A percentile compares a stretch with the other conserved stretches of the same genome.
Conservation (phyloP, 2,329 filamentous ascomycete species). For the Aspergillus pseudoglaucus region DNA sequence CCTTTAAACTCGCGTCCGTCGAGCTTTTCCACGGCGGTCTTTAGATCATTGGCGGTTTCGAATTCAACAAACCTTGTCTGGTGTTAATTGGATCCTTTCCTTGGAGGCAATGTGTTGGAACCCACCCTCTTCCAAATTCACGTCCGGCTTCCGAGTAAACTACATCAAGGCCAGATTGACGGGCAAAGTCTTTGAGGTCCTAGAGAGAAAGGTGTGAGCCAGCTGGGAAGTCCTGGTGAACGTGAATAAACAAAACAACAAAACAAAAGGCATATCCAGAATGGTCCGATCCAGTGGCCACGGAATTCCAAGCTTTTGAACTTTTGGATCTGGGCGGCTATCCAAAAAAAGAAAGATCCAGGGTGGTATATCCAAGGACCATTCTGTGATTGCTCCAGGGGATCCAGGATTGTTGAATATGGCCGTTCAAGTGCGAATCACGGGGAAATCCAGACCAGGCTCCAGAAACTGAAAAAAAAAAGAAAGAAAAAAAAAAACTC, state of each 20-base stretch:
- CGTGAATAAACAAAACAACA: slow-evolving; percentile 1
- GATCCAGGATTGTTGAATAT: background rate
- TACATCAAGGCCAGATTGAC: slow-evolving; percentile 91
- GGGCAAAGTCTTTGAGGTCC: slow-evolving; percentile 99
- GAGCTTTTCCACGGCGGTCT: slow-evolving; percentile 88
- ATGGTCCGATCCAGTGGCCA: slow-evolving; percentile 14
- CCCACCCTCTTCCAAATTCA: slow-evolving; percentile 87
- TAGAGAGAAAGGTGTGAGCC: slow-evolving; percentile 82
- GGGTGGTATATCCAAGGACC: background rate
- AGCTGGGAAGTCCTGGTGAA: slow-evolving; percentile 30
- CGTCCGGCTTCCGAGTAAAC: slow-evolving; percentile 96
- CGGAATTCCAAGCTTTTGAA: slow-evolving; percentile 2
- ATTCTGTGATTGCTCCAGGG: background rate
- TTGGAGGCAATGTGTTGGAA: slow-evolving; percentile 19
- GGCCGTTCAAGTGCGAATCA: too few species aligned
- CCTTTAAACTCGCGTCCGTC: slow-evolving; percentile 92
- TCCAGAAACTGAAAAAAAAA: slow-evolving; percentile 7
- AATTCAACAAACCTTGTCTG: slow-evolving; percentile 84
- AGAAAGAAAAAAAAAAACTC: slow-evolving; percentile 17
- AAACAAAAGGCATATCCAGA: background rate
- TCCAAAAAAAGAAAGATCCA: background rate
- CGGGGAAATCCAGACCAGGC: background rate
- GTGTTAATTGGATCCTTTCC: slow-evolving; percentile 17
- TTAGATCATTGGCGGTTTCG: slow-evolving; percentile 83
- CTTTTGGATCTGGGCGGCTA: background rate